phyloP scores from a whole-genome alignment of 1,139 yeast species.

The Lodderomyces margitis region DNA sequence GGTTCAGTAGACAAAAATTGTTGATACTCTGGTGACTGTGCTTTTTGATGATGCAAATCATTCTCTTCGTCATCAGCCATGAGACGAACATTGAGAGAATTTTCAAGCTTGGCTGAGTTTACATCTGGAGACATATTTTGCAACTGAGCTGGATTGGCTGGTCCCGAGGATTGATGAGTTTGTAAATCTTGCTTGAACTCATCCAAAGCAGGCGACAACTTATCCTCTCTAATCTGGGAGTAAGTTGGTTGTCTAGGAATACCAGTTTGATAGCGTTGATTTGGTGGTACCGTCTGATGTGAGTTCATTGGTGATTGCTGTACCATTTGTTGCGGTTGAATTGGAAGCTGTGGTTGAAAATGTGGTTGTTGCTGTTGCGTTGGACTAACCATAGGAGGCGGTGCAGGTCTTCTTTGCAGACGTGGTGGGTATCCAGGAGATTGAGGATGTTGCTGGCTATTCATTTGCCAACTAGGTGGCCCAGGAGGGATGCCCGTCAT shows the following conservation, averaged over 20 bases:
- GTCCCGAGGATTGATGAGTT: conserved; percentile 17
- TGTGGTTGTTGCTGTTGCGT: conserved; percentile 1
- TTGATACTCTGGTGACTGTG: conserved; percentile 26
- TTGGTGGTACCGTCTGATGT: conserved; percentile 1
- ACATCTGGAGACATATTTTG: not conserved
- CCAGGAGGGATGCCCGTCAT: conserved; percentile 1
- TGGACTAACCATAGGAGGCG: conserved; percentile 6
- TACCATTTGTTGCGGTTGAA: not conserved
- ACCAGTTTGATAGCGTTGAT: conserved; percentile 6
- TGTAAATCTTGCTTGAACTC: conserved; percentile 32
- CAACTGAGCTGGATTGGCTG: not conserved
- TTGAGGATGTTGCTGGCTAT: not conserved
- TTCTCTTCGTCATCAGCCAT: not conserved
- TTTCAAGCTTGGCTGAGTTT: not conserved
- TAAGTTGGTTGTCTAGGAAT: conserved; percentile 11
- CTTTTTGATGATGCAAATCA: conserved; percentile 8
- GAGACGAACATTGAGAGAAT: not conserved
- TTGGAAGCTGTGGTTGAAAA: conserved; percentile 2
- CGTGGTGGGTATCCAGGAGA: conserved; percentile 12
- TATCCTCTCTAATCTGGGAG: conserved; percentile 15
- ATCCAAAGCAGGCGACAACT: conserved; percentile 31
- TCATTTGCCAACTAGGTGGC: conserved; percentile 1
- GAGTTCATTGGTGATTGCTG: not conserved
- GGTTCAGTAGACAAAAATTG: conserved; percentile 22
- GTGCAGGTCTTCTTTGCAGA: conserved; percentile 11